Evolutionary conservation across 164 flowering plant genomes (phyloP).

Genomic region (Malania oleifera): DNA sequence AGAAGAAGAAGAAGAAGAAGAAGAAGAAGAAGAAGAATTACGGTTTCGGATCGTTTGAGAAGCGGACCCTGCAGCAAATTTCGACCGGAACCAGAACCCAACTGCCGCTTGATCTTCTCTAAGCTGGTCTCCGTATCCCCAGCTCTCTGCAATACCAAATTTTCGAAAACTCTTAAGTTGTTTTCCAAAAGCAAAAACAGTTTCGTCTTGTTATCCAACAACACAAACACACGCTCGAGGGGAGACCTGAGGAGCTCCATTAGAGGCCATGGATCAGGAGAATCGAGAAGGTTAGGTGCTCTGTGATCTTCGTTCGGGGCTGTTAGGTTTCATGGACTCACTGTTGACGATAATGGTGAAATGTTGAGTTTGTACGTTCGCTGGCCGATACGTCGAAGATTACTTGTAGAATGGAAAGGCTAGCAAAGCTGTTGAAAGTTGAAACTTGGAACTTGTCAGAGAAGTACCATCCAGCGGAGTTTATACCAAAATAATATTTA

Average conservation of each 20-base stretch:
- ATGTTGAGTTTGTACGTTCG: too few species aligned
- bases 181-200: background rate
- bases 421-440: too few species aligned
- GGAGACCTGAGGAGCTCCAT: conserved; percentile 41
- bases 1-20: background rate
- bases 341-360: too few species aligned
- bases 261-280: conserved; percentile 51
- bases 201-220: background rate
- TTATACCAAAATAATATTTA: too few species aligned
- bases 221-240: background rate
- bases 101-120: conserved; percentile 94
- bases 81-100: conserved; percentile 81
- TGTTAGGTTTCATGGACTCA: too few species aligned
- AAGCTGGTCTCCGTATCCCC: conserved; percentile 67
- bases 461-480: too few species aligned
- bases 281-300: too few species aligned
- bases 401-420: too few species aligned
- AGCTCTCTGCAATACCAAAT: conserved; percentile 30
- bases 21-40: conserved; percentile 9
- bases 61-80: conserved; percentile 91
- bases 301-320: too few species aligned
- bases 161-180: conserved; percentile 1
- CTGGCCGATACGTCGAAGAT: too few species aligned
- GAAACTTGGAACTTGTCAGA: too few species aligned
- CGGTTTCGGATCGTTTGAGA: conserved; percentile 96